These are phyloP conservation scores for Cladophialophora yegresii DNA, from an alignment of 2,329 filamentous ascomycete species.

Conservation along the genomic window DNA sequence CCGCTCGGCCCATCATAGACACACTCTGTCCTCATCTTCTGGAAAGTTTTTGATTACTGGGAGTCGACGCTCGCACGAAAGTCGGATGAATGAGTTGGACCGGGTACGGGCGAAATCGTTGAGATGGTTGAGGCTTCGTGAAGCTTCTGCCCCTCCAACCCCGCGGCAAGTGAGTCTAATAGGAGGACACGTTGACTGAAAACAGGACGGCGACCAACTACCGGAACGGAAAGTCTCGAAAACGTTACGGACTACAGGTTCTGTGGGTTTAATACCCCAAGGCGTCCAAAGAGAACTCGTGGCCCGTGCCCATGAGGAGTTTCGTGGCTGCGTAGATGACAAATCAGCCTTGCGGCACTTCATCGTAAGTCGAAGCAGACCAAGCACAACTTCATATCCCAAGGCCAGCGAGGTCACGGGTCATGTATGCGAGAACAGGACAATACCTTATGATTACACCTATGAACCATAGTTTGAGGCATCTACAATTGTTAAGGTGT, in stretches of 20 bases:
- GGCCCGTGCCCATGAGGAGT: not conserved
- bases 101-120: too few species aligned
- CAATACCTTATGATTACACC: not conserved
- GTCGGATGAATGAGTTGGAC: not conserved
- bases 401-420: not conserved
- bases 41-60: too few species aligned
- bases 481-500: not conserved
- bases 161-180: too few species aligned
- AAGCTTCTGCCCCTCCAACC: not conserved
- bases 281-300: too few species aligned
- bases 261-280: too few species aligned
- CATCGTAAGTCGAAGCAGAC: not conserved
- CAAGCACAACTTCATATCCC: not conserved
- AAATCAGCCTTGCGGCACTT: not conserved
- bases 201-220: too few species aligned
- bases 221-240: too few species aligned
- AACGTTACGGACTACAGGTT: too few species aligned
- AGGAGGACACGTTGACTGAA: too few species aligned
- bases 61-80: not conserved
- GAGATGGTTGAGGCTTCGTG: not conserved
- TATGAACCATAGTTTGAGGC: not conserved
- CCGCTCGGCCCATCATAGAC: not conserved
- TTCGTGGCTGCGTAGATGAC: not conserved
- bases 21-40: not conserved
- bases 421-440: not conserved